phyloP scores from a whole-genome alignment of 257 asterid species.

The Solanum medicagineum region DNA sequence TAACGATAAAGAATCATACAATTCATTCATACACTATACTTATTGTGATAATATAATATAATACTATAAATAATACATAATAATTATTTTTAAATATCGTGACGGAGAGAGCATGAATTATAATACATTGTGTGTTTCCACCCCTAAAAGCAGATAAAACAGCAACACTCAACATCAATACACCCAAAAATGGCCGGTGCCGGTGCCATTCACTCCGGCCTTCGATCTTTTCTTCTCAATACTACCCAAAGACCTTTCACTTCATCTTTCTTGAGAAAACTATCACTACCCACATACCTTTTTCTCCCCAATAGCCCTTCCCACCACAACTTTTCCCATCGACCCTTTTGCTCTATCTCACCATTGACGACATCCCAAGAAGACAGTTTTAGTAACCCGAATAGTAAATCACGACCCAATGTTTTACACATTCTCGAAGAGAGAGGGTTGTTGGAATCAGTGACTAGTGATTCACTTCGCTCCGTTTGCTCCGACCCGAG shows the following conservation, averaged over 20 bases:
- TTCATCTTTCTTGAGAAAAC: not conserved
- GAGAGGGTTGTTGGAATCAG: conserved; percentile 64
- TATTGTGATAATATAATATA: too few relatives aligned
- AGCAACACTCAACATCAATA: not conserved
- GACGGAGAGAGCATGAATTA: too few relatives aligned
- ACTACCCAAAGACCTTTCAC: not conserved
- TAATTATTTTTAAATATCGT: too few relatives aligned
- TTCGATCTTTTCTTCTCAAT: not conserved
- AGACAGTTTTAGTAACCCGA: not conserved
- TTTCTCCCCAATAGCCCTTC: not conserved
- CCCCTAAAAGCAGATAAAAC: not conserved
- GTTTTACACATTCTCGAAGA: conserved; percentile 63
- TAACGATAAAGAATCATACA: too few relatives aligned
- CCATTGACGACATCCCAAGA: not conserved
- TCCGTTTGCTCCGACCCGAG: conserved; percentile 12
- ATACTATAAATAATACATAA: too few relatives aligned
- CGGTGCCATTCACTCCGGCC: not conserved
- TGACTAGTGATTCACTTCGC: conserved; percentile 49
- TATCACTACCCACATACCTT: not conserved
- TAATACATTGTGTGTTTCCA: not conserved
- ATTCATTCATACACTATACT: too few relatives aligned
- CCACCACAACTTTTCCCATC: not conserved
- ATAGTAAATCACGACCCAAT: conserved; percentile 10
- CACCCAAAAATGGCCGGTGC: not conserved
- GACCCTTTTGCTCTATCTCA: not conserved